A percentile compares a stretch with the other conserved stretches of the same genome.
phyloP scores from a whole-genome alignment of 2,329 filamentous ascomycete genomes.

The Metarhizium anisopliae region DNA sequence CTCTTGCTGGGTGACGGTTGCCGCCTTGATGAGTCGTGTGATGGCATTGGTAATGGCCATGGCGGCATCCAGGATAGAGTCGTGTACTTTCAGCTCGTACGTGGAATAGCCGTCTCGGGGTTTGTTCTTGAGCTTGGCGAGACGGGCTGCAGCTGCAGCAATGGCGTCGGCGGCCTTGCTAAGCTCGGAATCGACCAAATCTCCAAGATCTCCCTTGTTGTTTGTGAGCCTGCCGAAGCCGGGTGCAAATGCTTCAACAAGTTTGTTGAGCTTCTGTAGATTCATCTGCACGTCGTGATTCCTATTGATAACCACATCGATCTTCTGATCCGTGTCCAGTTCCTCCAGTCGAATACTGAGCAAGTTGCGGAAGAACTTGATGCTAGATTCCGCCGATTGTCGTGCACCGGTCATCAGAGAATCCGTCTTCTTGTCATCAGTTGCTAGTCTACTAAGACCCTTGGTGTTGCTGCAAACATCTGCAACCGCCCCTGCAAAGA shows the following conservation, averaged over 20 bases:
- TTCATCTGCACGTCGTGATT: slow-evolving; percentile 95
- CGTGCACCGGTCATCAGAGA: slow-evolving; percentile 74
- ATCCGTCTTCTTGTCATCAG: slow-evolving; percentile 91
- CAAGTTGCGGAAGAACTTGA: slow-evolving; percentile 89
- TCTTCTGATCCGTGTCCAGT: slow-evolving; percentile 84
- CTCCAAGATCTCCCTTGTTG: slow-evolving; percentile 78
- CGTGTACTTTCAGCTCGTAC: slow-evolving; percentile 93
- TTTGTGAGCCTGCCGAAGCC: slow-evolving; percentile 73
- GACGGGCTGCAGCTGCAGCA: slow-evolving; percentile 77
- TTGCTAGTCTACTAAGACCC: slow-evolving; percentile 83
- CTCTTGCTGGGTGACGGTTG: slow-evolving; percentile 86
- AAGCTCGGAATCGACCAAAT: slow-evolving; percentile 86
- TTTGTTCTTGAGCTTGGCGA: slow-evolving; percentile 91
- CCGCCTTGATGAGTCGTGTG: slow-evolving; percentile 87
- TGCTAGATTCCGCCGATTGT: slow-evolving; percentile 75
- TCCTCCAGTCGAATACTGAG: slow-evolving; percentile 91
- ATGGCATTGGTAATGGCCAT: slow-evolving; percentile 92
- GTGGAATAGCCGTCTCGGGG: slow-evolving; percentile 92
- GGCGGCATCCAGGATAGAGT: slow-evolving; percentile 87
- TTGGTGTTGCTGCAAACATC: slow-evolving; percentile 97
- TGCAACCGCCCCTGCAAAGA: slow-evolving; percentile 81
- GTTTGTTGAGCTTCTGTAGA: slow-evolving; percentile 84
- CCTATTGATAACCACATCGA: slow-evolving; percentile 93
- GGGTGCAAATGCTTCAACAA: slow-evolving; percentile 85
- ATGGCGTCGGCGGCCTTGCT: slow-evolving; percentile 93